phyloP scores from a whole-genome alignment of 306 rosid genomes.

The Cyamopsis tetragonoloba region DNA sequence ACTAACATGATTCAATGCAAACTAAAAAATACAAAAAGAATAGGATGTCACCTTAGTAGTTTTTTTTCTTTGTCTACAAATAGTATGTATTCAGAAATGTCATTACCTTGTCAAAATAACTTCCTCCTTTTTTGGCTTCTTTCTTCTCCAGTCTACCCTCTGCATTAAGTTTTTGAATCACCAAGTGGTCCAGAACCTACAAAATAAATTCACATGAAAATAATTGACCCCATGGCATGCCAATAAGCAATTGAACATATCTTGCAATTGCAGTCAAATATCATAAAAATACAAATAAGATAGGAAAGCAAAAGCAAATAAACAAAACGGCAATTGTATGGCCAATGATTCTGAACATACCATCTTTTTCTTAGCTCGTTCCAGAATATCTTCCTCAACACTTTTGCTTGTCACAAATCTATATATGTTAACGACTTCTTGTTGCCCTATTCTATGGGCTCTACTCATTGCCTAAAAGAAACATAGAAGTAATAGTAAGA shows the following conservation, averaged over 20 bases:
- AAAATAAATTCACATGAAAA: conserved; percentile 34
- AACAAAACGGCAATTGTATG: neutral
- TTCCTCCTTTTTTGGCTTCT: conserved; percentile 90
- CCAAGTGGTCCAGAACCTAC: conserved; percentile 98
- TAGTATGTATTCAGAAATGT: conserved; percentile 5
- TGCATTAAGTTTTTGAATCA: conserved; percentile 96
- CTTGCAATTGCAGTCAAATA: neutral
- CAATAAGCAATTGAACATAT: neutral
- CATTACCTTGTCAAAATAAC: conserved; percentile 89
- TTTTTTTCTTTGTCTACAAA: neutral
- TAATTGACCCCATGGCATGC: neutral
- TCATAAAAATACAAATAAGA: neutral
- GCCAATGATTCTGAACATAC: conserved; percentile 37
- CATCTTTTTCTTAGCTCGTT: conserved; percentile 98
- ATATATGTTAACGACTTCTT: conserved; percentile 97
- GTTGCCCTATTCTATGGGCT: conserved; percentile 99
- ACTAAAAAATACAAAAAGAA: neutral
- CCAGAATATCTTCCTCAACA: conserved; percentile 99
- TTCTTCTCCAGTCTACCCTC: conserved; percentile 98
- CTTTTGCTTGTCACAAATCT: conserved; percentile 98
- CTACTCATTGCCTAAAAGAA: conserved; percentile 91
- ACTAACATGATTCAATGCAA: conserved; percentile 6
- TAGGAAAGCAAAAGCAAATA: neutral
- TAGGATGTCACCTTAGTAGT: neutral
- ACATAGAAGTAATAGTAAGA: neutral